These are phyloP conservation scores for Plasmodium vinckei DNA, from an alignment of 169 alveolate species.

Conservation along the genomic window DNA sequence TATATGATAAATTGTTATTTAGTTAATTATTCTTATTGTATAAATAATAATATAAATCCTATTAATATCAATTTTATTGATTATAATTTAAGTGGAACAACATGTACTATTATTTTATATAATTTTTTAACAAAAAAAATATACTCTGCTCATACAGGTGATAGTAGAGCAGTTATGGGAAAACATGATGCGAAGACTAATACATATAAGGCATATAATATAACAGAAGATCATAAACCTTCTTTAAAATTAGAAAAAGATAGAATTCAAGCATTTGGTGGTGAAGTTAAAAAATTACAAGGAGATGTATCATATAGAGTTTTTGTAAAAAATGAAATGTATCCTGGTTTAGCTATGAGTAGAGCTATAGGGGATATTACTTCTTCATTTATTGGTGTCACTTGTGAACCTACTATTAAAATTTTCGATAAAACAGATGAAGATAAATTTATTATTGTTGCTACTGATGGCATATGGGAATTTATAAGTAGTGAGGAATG, in stretches of 20 bases:
- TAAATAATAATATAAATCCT: slow-evolving; percentile 80
- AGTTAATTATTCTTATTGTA: slow-evolving; percentile 80
- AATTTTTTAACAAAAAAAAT: slow-evolving; percentile 77
- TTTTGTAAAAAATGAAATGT: slow-evolving; percentile 82
- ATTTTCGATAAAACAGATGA: slow-evolving; percentile 76
- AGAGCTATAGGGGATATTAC: slow-evolving; percentile 93
- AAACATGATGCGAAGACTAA: slow-evolving; percentile 75
- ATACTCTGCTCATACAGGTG: slow-evolving; percentile 86
- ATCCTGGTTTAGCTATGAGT: slow-evolving; percentile 94
- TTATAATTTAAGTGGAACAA: slow-evolving; percentile 86
- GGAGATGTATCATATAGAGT: slow-evolving; percentile 91
- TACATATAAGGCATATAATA: slow-evolving; percentile 79
- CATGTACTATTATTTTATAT: slow-evolving; percentile 82
- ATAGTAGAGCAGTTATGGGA: slow-evolving; percentile 86
- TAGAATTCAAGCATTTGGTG: slow-evolving; percentile 88
- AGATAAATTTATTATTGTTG: slow-evolving; percentile 78
- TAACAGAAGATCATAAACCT: slow-evolving; percentile 90
- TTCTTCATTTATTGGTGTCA: slow-evolving; percentile 91
- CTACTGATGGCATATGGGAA: slow-evolving; percentile 88
- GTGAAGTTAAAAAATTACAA: slow-evolving; percentile 88
- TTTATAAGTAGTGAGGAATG: slow-evolving; percentile 80
- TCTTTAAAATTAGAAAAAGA: slow-evolving; percentile 86
- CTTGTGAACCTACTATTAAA: slow-evolving; percentile 89
- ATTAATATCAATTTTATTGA: slow-evolving; percentile 82
- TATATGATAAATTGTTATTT: slow-evolving; percentile 77